Evolutionary conservation across 2,329 filamentous ascomycete species (phyloP).

Genomic region (Claviceps cyperi): DNA sequence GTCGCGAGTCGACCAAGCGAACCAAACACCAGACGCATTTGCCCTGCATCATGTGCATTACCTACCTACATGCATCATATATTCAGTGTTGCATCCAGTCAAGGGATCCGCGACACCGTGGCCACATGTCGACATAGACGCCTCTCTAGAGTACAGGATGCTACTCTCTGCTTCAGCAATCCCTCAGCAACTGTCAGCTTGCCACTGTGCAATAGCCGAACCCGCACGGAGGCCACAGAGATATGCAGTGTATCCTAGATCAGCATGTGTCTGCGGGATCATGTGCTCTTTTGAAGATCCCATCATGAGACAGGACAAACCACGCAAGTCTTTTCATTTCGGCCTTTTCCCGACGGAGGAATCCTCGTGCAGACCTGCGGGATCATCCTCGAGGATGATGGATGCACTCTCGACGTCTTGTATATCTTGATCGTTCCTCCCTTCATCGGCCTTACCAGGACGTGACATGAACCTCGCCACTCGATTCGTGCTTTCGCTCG

Average conservation of each 20-base stretch:
- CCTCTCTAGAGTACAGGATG: neutral
- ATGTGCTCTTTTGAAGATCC: neutral
- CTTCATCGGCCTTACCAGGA: neutral
- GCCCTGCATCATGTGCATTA: neutral
- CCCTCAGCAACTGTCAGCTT: neutral
- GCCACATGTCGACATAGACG: neutral
- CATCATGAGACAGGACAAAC: neutral
- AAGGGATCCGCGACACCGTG: neutral
- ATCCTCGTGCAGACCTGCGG: neutral
- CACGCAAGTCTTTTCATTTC: neutral
- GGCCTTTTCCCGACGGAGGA: neutral
- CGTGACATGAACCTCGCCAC: too few relatives aligned
- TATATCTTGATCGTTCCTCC: neutral
- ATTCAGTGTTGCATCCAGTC: neutral
- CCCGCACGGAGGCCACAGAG: neutral
- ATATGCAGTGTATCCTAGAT: neutral
- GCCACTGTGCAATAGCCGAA: neutral
- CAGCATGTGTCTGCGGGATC: neutral
- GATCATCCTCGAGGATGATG: neutral
- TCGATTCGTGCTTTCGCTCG: too few relatives aligned
- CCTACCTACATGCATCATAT: neutral
- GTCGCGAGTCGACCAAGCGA: too few relatives aligned
- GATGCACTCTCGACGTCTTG: neutral
- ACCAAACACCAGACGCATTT: neutral
- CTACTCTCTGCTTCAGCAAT: neutral